Evolutionary conservation across 1,284 basidiomycete species (phyloP), one percentile per base, ranked within the genome.

Genomic region (Fomitopsis pinicola): DNA sequence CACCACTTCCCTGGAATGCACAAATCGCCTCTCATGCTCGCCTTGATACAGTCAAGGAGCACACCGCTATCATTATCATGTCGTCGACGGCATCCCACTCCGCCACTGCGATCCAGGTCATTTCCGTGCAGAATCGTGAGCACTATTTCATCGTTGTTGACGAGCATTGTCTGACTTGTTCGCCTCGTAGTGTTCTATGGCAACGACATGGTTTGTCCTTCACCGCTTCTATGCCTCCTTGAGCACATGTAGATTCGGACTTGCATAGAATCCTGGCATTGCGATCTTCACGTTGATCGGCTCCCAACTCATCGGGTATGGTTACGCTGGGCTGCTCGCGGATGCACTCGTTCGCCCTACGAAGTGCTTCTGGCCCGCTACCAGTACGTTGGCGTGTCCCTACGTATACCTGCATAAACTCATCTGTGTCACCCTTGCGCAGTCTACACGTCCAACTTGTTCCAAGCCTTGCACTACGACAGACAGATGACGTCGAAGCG

Each of bases 391-490:
- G 8, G 28, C 28, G 22, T 22, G 35, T 9, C 14, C 36, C 42
- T 64, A 58, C 65, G 56, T 56, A 28, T 62, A 53, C 52, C 52
- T 30, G n/a, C 30, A 22, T 22, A 22, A 22, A 22, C 22, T 22
- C 22, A 22, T 22, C 2, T 22, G 22, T 3, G 22, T 1, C 2
- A 15, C 3, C 15, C n/a, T 6, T 46, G 17, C 54, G 28, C 50
- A 57, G 60, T 60, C 50, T 57, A 55, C 53, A 59, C 55, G 44
- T 78, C 81, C 15, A 79, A 83, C 68, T 75, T 85, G 4, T 82
- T 86, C 72, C 81, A 85, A 61, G 78, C 82, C 3, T 72, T 85
- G 28, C 82, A 86, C 70, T 77, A 80, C 68, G 67, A 73, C 63
- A 69, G 69, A 52, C 71, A 72, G 60, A 72, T 73, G 72, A 72